Evolutionary conservation across 306 rosid genomes (phyloP).

Genomic region (Gynostemma pentaphyllum): DNA sequence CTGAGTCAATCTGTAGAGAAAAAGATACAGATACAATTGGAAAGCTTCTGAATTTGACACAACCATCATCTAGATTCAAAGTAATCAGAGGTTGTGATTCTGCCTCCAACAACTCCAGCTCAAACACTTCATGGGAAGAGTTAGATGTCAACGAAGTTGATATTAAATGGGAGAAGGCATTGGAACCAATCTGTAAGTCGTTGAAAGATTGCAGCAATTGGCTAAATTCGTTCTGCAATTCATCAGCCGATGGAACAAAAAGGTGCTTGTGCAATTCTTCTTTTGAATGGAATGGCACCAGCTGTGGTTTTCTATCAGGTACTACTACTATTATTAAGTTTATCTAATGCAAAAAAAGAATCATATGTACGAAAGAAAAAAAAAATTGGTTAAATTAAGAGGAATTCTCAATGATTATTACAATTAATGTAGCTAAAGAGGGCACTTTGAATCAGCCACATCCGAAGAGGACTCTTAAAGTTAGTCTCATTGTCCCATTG

Average conservation of each 20-base stretch:
- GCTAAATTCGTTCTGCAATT: slow-evolving; percentile 26
- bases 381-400: not conserved
- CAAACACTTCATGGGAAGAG: too few species aligned
- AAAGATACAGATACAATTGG: not conserved
- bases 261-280: slow-evolving; percentile 25
- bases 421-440: not conserved
- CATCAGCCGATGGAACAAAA: not conserved
- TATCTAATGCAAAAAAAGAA: not conserved
- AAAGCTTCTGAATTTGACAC: not conserved
- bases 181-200: slow-evolving; percentile 18
- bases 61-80: slow-evolving; percentile 6
- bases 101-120: not conserved
- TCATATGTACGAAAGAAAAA: not conserved
- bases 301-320: slow-evolving; percentile 10
- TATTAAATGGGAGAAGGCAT: slow-evolving; percentile 20
- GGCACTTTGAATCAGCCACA: not conserved
- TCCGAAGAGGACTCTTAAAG: not conserved
- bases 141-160: not conserved
- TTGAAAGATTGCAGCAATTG: slow-evolving; percentile 14
- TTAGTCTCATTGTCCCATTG: not conserved
- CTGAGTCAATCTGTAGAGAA: not conserved
- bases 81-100: not conserved
- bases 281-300: slow-evolving; percentile 15
- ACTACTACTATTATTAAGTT: too few species aligned
- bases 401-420: not conserved